Evolutionary conservation across 176 grass and related monocot species (phyloP).

Genomic region (Canna indica): DNA sequence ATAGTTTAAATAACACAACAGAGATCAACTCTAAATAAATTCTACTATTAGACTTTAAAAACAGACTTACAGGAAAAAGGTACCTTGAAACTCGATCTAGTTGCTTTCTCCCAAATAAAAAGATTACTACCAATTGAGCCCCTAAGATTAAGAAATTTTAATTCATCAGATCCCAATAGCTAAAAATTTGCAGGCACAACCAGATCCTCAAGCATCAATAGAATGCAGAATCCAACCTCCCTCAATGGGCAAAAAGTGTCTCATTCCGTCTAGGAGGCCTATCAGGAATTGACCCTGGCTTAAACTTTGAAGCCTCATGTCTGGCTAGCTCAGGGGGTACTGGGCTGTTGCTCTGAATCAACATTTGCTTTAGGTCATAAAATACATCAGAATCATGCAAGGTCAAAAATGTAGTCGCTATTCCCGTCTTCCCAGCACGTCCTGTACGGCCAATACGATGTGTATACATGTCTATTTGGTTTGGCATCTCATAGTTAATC

Average conservation of each 20-base stretch:
- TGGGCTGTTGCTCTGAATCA: slow-evolving; percentile 84
- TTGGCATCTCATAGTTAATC: slow-evolving; percentile 92
- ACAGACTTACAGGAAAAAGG: not conserved
- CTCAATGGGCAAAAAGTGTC: slow-evolving; percentile 53
- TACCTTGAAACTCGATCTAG: slow-evolving; percentile 3
- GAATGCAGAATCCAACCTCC: not conserved
- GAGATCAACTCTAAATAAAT: not conserved
- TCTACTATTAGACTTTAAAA: not conserved
- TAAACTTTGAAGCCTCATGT: slow-evolving; percentile 91
- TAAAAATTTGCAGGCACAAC: not conserved
- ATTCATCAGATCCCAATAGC: not conserved
- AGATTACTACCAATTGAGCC: not conserved
- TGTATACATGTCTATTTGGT: slow-evolving; percentile 72
- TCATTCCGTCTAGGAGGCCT: slow-evolving; percentile 85
- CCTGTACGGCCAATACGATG: slow-evolving; percentile 95
- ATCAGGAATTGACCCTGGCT: slow-evolving; percentile 74
- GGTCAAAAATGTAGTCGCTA: slow-evolving; percentile 81
- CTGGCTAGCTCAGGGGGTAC: slow-evolving; percentile 93
- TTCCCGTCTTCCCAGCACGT: slow-evolving; percentile 86
- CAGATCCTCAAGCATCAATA: not conserved
- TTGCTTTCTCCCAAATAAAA: not conserved
- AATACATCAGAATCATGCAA: slow-evolving; percentile 69
- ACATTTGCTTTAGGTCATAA: slow-evolving; percentile 98
- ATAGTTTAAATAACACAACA: not conserved
- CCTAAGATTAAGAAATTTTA: not conserved